These are phyloP conservation scores for Tricholoma sp. DNA, from an alignment of 768 basidiomycete species.

Conservation along the genomic window DNA sequence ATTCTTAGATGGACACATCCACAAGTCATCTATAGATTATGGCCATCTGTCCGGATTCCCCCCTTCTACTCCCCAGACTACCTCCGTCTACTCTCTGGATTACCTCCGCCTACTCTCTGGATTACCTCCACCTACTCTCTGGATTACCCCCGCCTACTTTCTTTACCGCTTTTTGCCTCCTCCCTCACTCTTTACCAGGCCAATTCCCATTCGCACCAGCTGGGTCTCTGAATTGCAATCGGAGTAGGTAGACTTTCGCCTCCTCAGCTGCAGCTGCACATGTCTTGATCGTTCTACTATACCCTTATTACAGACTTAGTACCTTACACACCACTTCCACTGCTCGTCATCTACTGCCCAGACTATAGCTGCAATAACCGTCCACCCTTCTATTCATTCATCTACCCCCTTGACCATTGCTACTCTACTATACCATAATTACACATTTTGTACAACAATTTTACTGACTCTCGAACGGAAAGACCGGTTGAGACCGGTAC, in stretches of 20 bases:
- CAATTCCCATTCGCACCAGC: not conserved
- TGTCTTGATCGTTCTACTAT: not conserved
- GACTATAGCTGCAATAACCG: not conserved
- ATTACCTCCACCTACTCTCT: not conserved
- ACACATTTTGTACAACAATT: not conserved
- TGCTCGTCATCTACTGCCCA: not conserved
- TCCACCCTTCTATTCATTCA: not conserved
- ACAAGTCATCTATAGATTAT: not conserved
- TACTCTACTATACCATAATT: slow-evolving; percentile 2
- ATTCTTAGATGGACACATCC: not conserved
- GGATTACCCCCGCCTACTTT: not conserved
- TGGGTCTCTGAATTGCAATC: not conserved
- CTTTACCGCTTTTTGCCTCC: not conserved
- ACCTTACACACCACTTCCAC: not conserved
- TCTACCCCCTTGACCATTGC: not conserved
- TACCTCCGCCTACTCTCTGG: not conserved
- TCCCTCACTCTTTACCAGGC: not conserved
- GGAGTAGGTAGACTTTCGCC: not conserved
- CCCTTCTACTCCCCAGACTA: not conserved
- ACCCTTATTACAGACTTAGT: no score
- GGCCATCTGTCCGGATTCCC: not conserved
- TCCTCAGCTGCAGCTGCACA: not conserved
- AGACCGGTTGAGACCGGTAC: not conserved
- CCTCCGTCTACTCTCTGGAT: not conserved
- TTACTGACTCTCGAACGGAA: not conserved